These are phyloP conservation scores for Trypanosoma cruzi DNA, from an alignment of 208 protist genomes.

Conservation along the genomic window DNA sequence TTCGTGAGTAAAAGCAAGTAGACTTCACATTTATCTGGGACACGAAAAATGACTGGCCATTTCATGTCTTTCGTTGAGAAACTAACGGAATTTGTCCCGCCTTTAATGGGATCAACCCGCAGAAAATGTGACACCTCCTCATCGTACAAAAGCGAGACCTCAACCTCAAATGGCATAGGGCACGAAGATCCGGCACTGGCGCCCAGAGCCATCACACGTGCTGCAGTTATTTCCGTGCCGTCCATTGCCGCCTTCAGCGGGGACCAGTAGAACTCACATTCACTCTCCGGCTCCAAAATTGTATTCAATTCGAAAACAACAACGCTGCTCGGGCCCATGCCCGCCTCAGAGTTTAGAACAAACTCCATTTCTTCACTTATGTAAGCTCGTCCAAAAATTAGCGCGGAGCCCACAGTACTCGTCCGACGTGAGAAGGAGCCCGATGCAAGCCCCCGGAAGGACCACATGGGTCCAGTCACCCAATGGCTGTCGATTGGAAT, in stretches of 20 bases:
- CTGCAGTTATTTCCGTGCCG: conserved; percentile 23
- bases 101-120: neutral
- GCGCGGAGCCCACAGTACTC: conserved; percentile 19
- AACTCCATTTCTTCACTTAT: conserved; percentile 4
- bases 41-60: conserved; percentile 34
- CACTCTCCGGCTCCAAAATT: neutral
- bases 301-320: conserved; percentile 47
- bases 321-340: conserved; percentile 31
- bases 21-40: conserved; percentile 36
- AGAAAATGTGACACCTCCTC: neutral
- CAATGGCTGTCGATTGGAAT: conserved; percentile 70
- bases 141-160: conserved; percentile 1
- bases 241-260: conserved; percentile 37
- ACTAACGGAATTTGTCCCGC: conserved; percentile 3
- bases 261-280: conserved; percentile 35
- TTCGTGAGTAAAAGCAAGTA: conserved; percentile 42
- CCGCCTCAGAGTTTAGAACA: conserved; percentile 41
- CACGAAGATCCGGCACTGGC: neutral
- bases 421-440: conserved; percentile 1
- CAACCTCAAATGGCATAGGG: conserved; percentile 6
- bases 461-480: conserved; percentile 48
- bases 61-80: conserved; percentile 5
- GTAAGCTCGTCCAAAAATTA: conserved; percentile 29
- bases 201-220: conserved; percentile 28
- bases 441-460: conserved; percentile 16